Percentiles rank a stretch among this genome's conserved stretches.
phyloP scores from a whole-genome alignment of 441 rosid genomes.

The Pelargonium myrrhifolium region DNA sequence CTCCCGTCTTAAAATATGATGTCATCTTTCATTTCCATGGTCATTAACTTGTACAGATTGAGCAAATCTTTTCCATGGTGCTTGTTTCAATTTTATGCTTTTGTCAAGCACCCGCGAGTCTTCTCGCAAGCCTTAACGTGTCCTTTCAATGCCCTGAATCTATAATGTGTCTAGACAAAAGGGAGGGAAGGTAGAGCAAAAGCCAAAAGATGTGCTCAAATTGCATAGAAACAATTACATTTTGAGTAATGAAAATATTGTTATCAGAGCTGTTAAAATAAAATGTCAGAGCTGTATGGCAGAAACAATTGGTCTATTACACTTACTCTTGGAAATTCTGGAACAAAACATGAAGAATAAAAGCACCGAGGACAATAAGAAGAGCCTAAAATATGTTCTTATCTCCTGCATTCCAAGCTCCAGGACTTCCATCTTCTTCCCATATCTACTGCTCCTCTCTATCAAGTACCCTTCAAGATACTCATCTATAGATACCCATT shows the following conservation, averaged over 20 bases:
- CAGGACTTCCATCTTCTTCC: constrained; percentile 80
- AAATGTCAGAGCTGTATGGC: constrained; percentile 28
- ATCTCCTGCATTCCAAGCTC: constrained; percentile 97
- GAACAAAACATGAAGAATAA: constrained; percentile 93
- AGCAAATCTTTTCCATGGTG: too few species aligned
- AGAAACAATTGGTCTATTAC: constrained; percentile 48
- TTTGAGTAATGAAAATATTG: not conserved
- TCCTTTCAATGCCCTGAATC: too few species aligned
- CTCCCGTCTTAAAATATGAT: not conserved
- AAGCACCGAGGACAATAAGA: constrained; percentile 75
- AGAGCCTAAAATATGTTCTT: constrained; percentile 91
- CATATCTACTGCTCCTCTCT: constrained; percentile 79
- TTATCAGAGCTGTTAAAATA: not conserved
- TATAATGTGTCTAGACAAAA: too few species aligned
- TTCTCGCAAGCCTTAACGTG: too few species aligned
- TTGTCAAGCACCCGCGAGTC: too few species aligned
- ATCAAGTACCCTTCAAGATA: constrained; percentile 85
- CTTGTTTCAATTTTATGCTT: too few species aligned
- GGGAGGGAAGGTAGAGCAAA: not conserved
- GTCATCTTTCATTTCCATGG: too few species aligned
- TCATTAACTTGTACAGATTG: too few species aligned
- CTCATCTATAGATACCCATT: constrained; percentile 86
- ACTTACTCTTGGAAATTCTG: constrained; percentile 75
- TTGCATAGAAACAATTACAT: not conserved
- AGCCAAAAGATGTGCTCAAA: not conserved